These are phyloP conservation scores for Calonectria honghensis DNA, from an alignment of 2,329 filamentous ascomycete genomes.

Conservation along the genomic window DNA sequence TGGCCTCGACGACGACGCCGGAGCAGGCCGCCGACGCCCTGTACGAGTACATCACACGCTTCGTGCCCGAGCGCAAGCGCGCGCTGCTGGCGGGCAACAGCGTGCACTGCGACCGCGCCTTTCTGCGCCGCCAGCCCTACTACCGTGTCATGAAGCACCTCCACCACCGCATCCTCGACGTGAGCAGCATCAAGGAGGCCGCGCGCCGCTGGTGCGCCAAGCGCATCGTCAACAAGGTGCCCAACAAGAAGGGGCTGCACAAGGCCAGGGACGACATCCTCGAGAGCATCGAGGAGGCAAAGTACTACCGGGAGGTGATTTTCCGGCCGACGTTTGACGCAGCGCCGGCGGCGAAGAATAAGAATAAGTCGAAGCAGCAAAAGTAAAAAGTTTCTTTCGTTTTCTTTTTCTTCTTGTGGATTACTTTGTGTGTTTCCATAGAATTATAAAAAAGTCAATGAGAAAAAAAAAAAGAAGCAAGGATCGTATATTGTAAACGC, in stretches of 20 bases:
- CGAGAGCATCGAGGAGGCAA: conserved; percentile 95
- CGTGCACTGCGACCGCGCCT: conserved; percentile 91
- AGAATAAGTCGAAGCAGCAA: conserved; percentile 49
- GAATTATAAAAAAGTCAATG: background rate
- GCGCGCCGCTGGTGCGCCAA: conserved; percentile 83
- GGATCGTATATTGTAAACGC: conserved; percentile 12
- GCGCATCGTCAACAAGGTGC: conserved; percentile 72
- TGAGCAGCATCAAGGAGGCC: conserved; percentile 94
- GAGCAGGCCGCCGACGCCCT: conserved; percentile 83
- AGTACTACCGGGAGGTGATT: conserved; percentile 84
- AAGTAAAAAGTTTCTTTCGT: background rate
- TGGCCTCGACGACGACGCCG: conserved; percentile 83
- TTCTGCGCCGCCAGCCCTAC: conserved; percentile 86
- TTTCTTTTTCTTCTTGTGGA: background rate
- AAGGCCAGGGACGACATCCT: conserved; percentile 92
- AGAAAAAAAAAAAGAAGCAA: background rate
- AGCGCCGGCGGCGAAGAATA: conserved; percentile 49
- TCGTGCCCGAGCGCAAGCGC: conserved; percentile 79
- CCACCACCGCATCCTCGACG: conserved; percentile 93
- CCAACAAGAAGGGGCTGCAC: conserved; percentile 85
- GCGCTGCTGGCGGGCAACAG: conserved; percentile 93
- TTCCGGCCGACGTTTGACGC: conserved; percentile 69
- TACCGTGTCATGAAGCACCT: conserved; percentile 83
- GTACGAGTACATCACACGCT: conserved; percentile 84
- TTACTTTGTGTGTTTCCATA: background rate